Evolutionary conservation across 2,329 filamentous ascomycete species (phyloP), one percentile per base, ranked within the genome.

Genomic region (Ascochyta lentis): DNA sequence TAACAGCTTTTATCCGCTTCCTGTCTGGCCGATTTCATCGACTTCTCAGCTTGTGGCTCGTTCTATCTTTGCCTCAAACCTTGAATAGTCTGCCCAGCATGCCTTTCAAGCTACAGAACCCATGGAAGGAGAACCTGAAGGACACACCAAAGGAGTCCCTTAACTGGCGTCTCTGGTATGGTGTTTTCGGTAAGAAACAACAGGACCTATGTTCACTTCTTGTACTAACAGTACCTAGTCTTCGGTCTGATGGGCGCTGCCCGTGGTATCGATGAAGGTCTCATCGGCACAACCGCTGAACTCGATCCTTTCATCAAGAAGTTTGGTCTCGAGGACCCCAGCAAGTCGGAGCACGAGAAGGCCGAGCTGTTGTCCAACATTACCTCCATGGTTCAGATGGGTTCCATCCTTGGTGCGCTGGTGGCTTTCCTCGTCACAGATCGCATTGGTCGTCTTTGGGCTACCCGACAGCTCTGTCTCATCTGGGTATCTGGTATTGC

Each of bases 161-260:
- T 73, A 93, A 93, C 77, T 92, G 89, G 89, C 82, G 86, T 40
- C 80, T 93, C 58, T 92, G 89, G 87, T 91, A 90, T 74, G 87
- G 89, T 38, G 88, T 92, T 50, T 70, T 90, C 44, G 73, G 73
- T 76, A 63, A 53, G 71, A 31, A 2, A 12, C 6, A 31, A 0
- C 10, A 19, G 5, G 16, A 26, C 3, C 9, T 27, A 16, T 12
- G 2, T 15, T 15, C 2, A 9, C 3, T 29, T 6, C 10, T 3
- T 8, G 31, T 12, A 22, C 61, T 70, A 19, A 70, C 43, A 31
- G 12, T 19, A 1, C 6, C 4, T 37, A 76, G 73, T 76, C 4
- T 91, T 92, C 60, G 87, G 87, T 43, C 82, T 94, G 33, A 86
- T 93, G 76, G 90, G 90, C 50, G 89, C 90, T 3, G 89, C 89